Evolutionary conservation across 352 stramenopile genomes (phyloP), one percentile per base, ranked within the genome.

Genomic region (Globisporangium takayamanum): DNA sequence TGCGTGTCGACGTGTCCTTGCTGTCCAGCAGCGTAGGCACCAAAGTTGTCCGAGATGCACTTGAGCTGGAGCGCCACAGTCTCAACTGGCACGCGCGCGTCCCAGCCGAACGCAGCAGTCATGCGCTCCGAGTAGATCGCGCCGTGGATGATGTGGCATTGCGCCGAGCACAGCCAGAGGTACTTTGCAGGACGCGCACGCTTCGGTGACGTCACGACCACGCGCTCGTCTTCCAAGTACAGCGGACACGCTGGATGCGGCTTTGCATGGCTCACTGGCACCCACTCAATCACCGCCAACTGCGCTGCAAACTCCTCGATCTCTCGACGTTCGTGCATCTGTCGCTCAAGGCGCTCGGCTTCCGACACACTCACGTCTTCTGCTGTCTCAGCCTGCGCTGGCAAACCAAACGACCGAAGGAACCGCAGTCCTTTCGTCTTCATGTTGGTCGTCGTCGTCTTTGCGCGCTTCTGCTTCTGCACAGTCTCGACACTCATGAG

Each of bases 291-390:
- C 18, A 87, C 64, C 20, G 64, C 66, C 30, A 90, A 33, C 45
- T 86, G 81, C 2, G 74, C 66, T 58, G 76, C 69, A 57, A 90
- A 87, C 55, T 88, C 78, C 33, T 80, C 64, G 45, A 90, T 88
- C 53, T 88, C 80, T 33, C 55, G 44, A 41, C 41, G 56, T 36
- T 85, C 70, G 22, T 73, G 64, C 12, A 60, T 61, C 56, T 70
- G 56, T 20, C 67, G 67, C 44, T 84, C 77, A 15, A 72, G 30
- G 20, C 64, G 55, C 58, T 79, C 66, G 20, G 59, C 41, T 25
- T 69, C 56, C 6, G 22, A 15, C 1, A 22, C 44, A 18, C 53
- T 59, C 39, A 41, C 46, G 50, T 28, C 16, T 5, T 57, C 12
- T 46, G 41, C 15, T 2, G 47, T 46, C 22, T 81, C 72, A 52